These are phyloP conservation scores for Phytophthora syringae DNA, from an alignment of 352 stramenopile genomes.

Conservation along the genomic window DNA sequence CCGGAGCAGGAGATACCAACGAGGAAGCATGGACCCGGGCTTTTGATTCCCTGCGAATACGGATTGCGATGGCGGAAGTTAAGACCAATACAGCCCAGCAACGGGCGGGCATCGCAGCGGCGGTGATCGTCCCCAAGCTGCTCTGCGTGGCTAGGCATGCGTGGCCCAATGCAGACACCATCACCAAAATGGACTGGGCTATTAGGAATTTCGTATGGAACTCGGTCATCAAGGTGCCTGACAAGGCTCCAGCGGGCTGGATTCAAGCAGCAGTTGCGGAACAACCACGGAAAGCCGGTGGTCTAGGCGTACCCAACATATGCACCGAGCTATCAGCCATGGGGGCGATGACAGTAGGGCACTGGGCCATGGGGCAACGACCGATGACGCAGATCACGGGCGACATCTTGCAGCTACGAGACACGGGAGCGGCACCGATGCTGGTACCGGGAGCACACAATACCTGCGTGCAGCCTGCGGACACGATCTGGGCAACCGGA, in stretches of 20 bases:
- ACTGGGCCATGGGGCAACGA: neutral
- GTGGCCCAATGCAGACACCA: neutral
- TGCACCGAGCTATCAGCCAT: neutral
- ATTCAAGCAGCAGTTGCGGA: neutral
- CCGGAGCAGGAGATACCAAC: neutral
- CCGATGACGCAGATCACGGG: neutral
- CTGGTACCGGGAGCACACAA: neutral
- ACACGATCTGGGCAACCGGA: neutral
- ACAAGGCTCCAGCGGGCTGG: neutral
- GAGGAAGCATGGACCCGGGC: neutral
- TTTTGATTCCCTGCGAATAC: neutral
- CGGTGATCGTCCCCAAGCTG: constrained; percentile 2
- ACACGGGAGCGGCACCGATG: neutral
- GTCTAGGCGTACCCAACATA: neutral
- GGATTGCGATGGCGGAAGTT: neutral
- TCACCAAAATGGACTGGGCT: neutral
- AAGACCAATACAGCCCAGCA: constrained; percentile 9
- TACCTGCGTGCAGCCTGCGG: neutral
- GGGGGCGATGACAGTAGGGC: neutral
- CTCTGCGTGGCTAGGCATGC: constrained; percentile 2
- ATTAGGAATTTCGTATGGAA: constrained; percentile 7
- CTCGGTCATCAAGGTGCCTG: neutral
- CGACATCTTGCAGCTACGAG: neutral
- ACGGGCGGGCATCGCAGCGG: neutral
- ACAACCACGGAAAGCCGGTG: neutral